Evolutionary conservation across 2,329 filamentous ascomycete genomes (phyloP), one percentile per base, ranked within the genome.

Genomic region (Aspergillus transmontanensis): DNA sequence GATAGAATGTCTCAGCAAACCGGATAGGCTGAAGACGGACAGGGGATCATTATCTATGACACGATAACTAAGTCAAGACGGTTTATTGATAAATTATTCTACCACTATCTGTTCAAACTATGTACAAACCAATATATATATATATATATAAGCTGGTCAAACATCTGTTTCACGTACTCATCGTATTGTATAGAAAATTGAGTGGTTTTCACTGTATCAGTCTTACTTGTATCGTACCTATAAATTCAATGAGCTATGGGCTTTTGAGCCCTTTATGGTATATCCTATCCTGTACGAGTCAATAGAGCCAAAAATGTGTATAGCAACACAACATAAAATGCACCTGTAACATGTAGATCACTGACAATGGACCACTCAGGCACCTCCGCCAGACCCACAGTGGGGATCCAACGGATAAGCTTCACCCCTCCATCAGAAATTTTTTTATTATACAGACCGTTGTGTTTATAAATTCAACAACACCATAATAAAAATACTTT

Each of bases 51-150:
- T 34, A 10, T 34, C 11, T 0, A 34, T 4, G 4, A 12, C 11
- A 11, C 3, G 10, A 4, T 3, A 34, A 11, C 32, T 5, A 12
- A 12, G 11, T 34, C 10, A 34, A 32, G 32, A 32, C 34, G 34
- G 14, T 16, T 1, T 21, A 6, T 3, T 36, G 34, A 16, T 36
- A 0, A 6, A 3, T 14, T 0, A 14, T 36, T 14, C 5, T 36
- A 3, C 14, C 6, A 16, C 6, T 14, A 6, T 16, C 16, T 1
- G 2, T 16, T 1, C 0, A 34, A 1, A 4, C 12, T 12, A 12
- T 5, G 11, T 12, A 12, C 0, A 12, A 3, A 12, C 32, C 1
- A 28, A 28, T 28, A 28, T 28, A 28, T 6, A 32, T 32, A 32
- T 32, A 11, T 36, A 36, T 36, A 36, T 16, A 36, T 36, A 36